Conservation (phyloP, 768 basidiomycete genomes). For the Lactarius trivialis region DNA sequence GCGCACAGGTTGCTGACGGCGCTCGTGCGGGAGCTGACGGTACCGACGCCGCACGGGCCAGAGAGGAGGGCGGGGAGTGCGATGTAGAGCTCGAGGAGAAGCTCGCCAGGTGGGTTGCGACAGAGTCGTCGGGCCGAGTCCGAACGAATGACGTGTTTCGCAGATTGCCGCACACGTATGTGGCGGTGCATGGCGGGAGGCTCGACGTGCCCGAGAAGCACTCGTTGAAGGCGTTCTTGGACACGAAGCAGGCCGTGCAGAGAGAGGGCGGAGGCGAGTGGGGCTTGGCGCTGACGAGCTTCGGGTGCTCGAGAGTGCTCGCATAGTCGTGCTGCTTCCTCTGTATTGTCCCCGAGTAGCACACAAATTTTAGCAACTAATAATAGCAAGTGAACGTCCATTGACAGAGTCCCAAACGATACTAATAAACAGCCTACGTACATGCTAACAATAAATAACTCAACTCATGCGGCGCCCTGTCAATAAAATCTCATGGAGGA, state of each 20-base stretch:
- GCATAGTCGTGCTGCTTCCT: neutral
- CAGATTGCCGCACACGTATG: constrained; percentile 22
- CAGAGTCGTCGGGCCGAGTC: no score
- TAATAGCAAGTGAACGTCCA: neutral
- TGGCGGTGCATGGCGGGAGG: constrained; percentile 12
- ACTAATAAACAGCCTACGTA: no score
- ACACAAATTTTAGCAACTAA: neutral
- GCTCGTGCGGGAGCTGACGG: constrained; percentile 45
- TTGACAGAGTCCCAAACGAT: neutral
- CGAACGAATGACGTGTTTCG: neutral
- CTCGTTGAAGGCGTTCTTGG: constrained; percentile 10
- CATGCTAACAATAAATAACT: neutral
- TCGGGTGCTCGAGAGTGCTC: constrained; percentile 4
- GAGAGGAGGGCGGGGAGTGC: constrained; percentile 55
- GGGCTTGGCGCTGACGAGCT: constrained; percentile 12
- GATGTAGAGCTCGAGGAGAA: constrained; percentile 67
- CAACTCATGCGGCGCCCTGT: neutral
- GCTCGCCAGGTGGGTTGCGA: constrained; percentile 40
- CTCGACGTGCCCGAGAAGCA: constrained; percentile 17
- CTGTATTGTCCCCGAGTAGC: neutral
- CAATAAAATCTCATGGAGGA: neutral
- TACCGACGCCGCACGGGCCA: constrained; percentile 55
- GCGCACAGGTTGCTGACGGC: constrained; percentile 41
- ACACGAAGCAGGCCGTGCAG: neutral
- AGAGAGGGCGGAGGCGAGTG: neutral